phyloP scores from a whole-genome alignment of 768 basidiomycete species.

The Cantharellus anzutake region DNA sequence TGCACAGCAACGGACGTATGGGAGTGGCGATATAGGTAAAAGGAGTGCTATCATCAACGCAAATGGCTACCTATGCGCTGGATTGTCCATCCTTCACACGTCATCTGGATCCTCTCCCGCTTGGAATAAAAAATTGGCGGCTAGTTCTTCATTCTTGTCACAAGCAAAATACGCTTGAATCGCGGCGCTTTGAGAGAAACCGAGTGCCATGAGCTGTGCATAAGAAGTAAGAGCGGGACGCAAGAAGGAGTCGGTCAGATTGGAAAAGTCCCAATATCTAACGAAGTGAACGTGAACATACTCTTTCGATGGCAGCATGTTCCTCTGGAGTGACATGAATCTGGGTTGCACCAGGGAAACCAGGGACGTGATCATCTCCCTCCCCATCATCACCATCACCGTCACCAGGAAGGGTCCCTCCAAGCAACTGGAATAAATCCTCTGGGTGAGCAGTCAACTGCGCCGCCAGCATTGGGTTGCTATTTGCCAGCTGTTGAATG shows the following conservation, averaged over 20 bases:
- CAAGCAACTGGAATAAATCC: constrained; percentile 42
- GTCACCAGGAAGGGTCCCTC: constrained; percentile 20
- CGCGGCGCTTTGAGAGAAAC: constrained; percentile 62
- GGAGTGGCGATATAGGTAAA: too few species aligned
- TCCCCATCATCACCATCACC: constrained; percentile 21
- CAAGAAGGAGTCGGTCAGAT: not conserved
- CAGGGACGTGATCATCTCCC: constrained; percentile 17
- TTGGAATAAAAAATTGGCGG: constrained; percentile 88
- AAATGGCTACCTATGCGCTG: too few species aligned
- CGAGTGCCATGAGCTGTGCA: constrained; percentile 60
- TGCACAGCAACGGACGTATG: too few species aligned
- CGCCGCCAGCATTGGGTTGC: constrained; percentile 61
- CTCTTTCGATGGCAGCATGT: constrained; percentile 70
- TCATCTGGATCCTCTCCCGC: not conserved
- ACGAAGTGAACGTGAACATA: constrained; percentile 23
- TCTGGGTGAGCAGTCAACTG: constrained; percentile 54
- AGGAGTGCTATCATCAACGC: too few species aligned
- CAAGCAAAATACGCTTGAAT: constrained; percentile 87
- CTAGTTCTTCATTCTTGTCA: constrained; percentile 92
- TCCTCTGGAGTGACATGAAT: constrained; percentile 77
- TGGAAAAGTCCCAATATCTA: not conserved
- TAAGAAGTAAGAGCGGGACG: not conserved
- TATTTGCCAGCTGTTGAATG: constrained; percentile 58
- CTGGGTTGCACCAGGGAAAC: constrained; percentile 34
- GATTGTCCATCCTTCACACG: not conserved